Conservation (phyloP, 495 filamentous ascomycete species). For the Penicillium samsonianum region DNA sequence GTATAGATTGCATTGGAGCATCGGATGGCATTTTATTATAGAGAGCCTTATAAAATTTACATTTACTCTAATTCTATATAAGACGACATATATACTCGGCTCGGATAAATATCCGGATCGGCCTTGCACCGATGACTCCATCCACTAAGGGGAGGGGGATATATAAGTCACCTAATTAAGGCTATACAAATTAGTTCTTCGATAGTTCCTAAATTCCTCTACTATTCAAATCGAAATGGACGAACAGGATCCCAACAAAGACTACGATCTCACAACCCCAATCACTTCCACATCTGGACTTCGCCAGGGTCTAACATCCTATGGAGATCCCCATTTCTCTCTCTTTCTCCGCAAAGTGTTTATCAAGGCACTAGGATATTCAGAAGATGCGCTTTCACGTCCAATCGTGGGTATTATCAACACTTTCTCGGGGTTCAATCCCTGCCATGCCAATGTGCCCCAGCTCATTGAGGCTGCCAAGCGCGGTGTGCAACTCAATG, state of each 20-base stretch:
- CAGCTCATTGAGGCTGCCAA: constrained; percentile 67
- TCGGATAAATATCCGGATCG: constrained; percentile 31
- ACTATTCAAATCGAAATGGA: background rate
- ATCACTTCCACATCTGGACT: constrained; percentile 53
- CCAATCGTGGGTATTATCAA: constrained; percentile 69
- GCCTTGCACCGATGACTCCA: constrained; percentile 30
- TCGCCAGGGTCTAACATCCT: constrained; percentile 62
- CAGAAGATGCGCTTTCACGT: constrained; percentile 63
- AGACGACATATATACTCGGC: background rate
- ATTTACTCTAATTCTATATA: background rate
- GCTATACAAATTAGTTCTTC: background rate
- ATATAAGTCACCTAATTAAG: constrained; percentile 14
- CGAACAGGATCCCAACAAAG: constrained; percentile 28
- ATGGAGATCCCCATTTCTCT: constrained; percentile 69
- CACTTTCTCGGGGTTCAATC: constrained; percentile 66
- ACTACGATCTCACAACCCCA: constrained; percentile 56
- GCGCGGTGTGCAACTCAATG: constrained; percentile 60
- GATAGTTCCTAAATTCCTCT: background rate
- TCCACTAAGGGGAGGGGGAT: constrained; percentile 25
- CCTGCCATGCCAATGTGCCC: constrained; percentile 66
- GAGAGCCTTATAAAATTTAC: background rate
- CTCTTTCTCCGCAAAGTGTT: constrained; percentile 70
- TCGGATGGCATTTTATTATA: background rate
- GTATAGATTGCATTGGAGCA: constrained; percentile 19
- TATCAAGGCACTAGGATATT: constrained; percentile 69